Evolutionary conservation across 1,284 basidiomycete genomes (phyloP).

Genomic region (Caloboletus firmus): DNA sequence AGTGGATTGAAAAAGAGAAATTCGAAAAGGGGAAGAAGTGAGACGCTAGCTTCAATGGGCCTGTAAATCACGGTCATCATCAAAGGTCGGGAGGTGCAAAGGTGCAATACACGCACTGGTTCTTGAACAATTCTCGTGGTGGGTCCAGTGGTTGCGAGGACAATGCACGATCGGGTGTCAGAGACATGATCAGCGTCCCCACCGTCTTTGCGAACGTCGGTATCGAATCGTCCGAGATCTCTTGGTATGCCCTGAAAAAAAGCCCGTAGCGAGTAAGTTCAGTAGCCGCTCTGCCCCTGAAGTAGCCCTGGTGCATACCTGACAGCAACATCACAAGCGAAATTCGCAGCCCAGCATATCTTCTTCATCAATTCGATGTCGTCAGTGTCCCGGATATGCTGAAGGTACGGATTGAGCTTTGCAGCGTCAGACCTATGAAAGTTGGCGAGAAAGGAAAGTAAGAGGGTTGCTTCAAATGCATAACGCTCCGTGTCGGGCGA

Average conservation of each 20-base stretch:
- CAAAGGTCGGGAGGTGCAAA: background rate
- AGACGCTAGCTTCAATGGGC: slow-evolving; percentile 59
- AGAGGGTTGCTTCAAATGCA: slow-evolving; percentile 56
- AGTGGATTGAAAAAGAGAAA: slow-evolving; percentile 49
- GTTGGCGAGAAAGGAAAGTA: slow-evolving; percentile 59
- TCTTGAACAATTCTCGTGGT: slow-evolving; percentile 54
- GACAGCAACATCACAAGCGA: slow-evolving; percentile 49
- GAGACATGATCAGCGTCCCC: slow-evolving; percentile 48
- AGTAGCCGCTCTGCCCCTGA: background rate
- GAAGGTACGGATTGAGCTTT: slow-evolving; percentile 62
- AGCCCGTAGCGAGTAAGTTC: background rate
- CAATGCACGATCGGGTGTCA: slow-evolving; percentile 54
- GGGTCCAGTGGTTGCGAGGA: slow-evolving; percentile 45
- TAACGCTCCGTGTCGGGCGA: slow-evolving; percentile 52
- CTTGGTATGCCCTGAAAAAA: slow-evolving; percentile 51
- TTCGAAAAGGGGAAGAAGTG: slow-evolving; percentile 60
- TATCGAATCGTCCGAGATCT: slow-evolving; percentile 50
- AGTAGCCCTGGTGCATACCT: slow-evolving; percentile 40
- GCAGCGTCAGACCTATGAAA: slow-evolving; percentile 69
- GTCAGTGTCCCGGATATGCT: slow-evolving; percentile 45
- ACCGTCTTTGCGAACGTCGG: slow-evolving; percentile 50
- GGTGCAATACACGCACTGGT: slow-evolving; percentile 44
- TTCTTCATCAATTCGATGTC: slow-evolving; percentile 54
- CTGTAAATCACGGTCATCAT: slow-evolving; percentile 34
- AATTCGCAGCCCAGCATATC: slow-evolving; percentile 56